Base-by-base conservation (phyloP, 2,329 filamentous ascomycete genomes). In the Diaporthe citrichinensis region DNA sequence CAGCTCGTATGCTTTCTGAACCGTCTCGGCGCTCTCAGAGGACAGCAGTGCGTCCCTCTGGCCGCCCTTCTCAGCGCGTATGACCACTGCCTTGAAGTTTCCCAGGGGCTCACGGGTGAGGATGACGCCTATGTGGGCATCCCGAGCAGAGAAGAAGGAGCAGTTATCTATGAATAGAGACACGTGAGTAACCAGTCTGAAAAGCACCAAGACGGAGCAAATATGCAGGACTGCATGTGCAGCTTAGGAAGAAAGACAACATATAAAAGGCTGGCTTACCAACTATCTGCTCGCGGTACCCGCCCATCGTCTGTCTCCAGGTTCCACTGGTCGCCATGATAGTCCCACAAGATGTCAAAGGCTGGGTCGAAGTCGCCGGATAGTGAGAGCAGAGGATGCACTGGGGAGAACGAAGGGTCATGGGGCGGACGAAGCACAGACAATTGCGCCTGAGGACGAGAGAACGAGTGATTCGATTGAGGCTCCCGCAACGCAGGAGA, bases 1-100 rank as follows among this genome's bases (percentile, higher is more conserved):
- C 23, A 80, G 75, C 69, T 83, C 81, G 8, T 87, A 78, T 14
- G 85, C 85, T 5, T 81, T 81, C 31, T 80, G 73, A 10, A 81
- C 74, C 23, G 82, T 81, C 23, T 75, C 61, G 9, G 79, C 83
- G 2, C 81, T 77, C 28, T 82, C 84, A n/a, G 81, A 82, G 15
- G 69, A 71, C 23, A 77, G 17, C 14, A 86, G 78, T 20, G 84
- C 76, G 25, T 78, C 80, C 36, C 78, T 78, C 17, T 82, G 82
- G 41, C 77, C 77, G 61, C 79, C 79, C 74, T 78, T 65, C 46
- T 79, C 77, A 53, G 75, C 62, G 51, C 75, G 76, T 31, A 80
- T 44, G 6, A 80, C 79, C n/a, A 80, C 74, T 69, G 79, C 81
- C 75, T 78, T 80, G 74, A 78, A 81, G 36, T 69, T 77, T 3